A percentile compares a stretch with the other conserved stretches of the same genome.
Evolutionary conservation across 1,139 yeast species (phyloP).

Genomic region (Kodamaea alishanica): DNA sequence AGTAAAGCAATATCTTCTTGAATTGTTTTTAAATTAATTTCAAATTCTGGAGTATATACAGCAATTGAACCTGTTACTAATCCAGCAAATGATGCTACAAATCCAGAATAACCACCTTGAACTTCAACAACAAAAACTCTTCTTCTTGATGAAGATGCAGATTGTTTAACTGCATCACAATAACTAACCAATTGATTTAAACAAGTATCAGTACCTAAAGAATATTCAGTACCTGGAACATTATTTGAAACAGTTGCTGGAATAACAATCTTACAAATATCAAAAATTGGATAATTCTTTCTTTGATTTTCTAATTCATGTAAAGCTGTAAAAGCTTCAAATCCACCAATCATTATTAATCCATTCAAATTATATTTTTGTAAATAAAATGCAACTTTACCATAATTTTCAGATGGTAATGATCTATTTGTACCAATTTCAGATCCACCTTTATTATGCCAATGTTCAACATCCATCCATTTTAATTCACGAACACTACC

Average conservation of each 20-base stretch:
- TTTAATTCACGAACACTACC: conserved; percentile 59
- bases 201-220: conserved; percentile 77
- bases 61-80: conserved; percentile 72
- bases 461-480: conserved; percentile 70
- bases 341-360: conserved; percentile 71
- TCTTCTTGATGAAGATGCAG: conserved; percentile 75
- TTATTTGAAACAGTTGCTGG: conserved; percentile 85
- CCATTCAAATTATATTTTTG: conserved; percentile 74
- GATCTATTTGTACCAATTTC: conserved; percentile 79
- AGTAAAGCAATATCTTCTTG: conserved; percentile 60
- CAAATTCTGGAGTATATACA: conserved; percentile 73
- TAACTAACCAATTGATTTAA: conserved; percentile 69
- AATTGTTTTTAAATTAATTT: conserved; percentile 53
- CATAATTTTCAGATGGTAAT: conserved; percentile 63
- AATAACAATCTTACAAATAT: conserved; percentile 73
- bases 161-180: conserved; percentile 75
- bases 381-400: conserved; percentile 72
- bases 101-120: conserved; percentile 86
- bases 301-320: conserved; percentile 65
- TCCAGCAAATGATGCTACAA: conserved; percentile 67
- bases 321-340: conserved; percentile 71
- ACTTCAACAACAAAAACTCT: conserved; percentile 78
- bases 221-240: conserved; percentile 81
- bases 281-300: conserved; percentile 62
- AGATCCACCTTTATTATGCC: conserved; percentile 76